These are phyloP conservation scores for Myxozyma neotropica DNA, from an alignment of 805 yeast species.

Conservation along the genomic window DNA sequence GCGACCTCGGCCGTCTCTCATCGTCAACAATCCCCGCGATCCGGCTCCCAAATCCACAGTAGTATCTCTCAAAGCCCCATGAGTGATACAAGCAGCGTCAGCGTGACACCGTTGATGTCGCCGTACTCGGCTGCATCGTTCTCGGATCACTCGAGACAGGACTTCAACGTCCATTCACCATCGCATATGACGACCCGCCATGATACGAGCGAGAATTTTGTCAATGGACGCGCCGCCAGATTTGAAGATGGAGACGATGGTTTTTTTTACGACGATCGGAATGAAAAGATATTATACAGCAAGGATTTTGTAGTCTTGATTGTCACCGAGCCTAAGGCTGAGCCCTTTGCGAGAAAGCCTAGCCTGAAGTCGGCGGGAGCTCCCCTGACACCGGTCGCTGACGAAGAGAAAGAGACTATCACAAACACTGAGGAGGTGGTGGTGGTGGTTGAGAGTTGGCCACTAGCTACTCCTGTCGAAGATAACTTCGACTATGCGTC, in stretches of 20 bases:
- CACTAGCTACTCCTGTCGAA: background rate
- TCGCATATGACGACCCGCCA: background rate
- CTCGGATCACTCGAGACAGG: background rate
- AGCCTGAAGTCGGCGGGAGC: background rate
- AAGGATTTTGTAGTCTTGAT: background rate
- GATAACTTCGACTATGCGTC: slow-evolving; percentile 13
- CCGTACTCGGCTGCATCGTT: background rate
- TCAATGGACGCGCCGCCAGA: background rate
- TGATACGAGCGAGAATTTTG: background rate
- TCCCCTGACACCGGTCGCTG: background rate
- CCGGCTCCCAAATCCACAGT: no score
- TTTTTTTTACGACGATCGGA: background rate
- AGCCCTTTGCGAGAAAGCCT: background rate
- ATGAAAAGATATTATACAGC: background rate
- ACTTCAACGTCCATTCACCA: background rate
- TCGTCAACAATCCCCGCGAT: background rate
- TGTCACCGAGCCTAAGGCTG: background rate
- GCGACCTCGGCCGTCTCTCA: background rate
- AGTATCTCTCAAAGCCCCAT: background rate
- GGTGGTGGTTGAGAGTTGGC: background rate
- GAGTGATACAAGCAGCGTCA: background rate
- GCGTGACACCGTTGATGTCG: background rate
- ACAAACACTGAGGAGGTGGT: background rate
- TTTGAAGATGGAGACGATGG: no score
- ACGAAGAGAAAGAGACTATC: background rate